Base-by-base conservation (phyloP, 257 asterid species). In the Solanum phureja region DNA sequence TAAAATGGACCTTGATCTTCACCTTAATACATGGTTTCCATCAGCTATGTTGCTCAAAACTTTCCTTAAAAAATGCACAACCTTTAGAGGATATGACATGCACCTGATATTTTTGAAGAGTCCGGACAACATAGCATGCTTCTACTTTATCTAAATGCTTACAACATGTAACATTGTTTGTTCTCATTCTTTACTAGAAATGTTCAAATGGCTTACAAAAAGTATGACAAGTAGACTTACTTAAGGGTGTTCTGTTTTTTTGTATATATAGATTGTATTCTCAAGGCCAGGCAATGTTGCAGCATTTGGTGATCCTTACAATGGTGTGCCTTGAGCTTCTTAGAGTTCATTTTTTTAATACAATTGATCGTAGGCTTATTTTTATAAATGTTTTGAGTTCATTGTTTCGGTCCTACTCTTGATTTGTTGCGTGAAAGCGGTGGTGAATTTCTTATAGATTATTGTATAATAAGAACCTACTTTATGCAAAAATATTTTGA, bases 251-350 rank as follows among this genome's bases (percentile, higher is more conserved):
- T 31, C 31, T 31, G 31, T 56, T 58, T 76, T 19, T 4, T 42
- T 66, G 75, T 89, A 24, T 24, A 2, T 24, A 5, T n/a, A 97
- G 99, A 89, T 97, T 83, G 98, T 97, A 62, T 94, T 95, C 90
- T 95, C 96, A 44, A 88, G 99, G 74, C 98, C 99, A 2, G 99
- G 99, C 52, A 97, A 97, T 89, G 92, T 92, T 5, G 88, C 85
- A 13, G 93, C 94, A 31, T 95, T 97, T 86, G 98, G 98, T 24
- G 92, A 95, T 92, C 94, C 97, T 3, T 94, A 92, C 90, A 87
- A 83, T 83, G 89, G 88, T 10, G 82, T 89, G 14, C 94, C 94
- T 83, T 91, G 91, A 66, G 89, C 91, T 84, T 90, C 91, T 62
- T 94, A 91, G n/a, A 42, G 24, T 84, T 27, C 0, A 56, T 34